Percentiles rank a stretch among this genome's conserved stretches.
Conservation (phyloP, 768 basidiomycete species). For the Russula foetens region DNA sequence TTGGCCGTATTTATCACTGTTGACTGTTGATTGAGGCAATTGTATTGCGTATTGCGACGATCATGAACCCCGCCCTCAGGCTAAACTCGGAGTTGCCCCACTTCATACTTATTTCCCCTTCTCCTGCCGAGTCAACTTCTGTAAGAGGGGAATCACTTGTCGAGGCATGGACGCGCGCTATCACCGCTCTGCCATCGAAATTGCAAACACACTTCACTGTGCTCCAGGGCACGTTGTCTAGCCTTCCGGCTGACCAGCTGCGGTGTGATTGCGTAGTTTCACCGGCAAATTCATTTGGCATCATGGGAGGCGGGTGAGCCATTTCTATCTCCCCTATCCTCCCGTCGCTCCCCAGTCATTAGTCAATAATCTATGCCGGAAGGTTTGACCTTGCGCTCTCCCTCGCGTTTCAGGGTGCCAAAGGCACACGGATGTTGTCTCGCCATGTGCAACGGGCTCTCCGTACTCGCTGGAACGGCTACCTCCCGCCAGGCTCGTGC, state of each 20-base stretch:
- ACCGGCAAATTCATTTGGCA: constrained; percentile 16
- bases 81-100: background rate
- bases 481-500: constrained; percentile 12
- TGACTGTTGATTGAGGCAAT: too few relatives aligned
- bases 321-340: background rate
- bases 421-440: background rate
- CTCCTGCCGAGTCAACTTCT: background rate
- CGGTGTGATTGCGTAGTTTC: constrained; percentile 17
- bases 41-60: too few relatives aligned
- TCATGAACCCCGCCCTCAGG: background rate
- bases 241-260: background rate
- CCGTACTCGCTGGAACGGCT: background rate
- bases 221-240: constrained; percentile 1
- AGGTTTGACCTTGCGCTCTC: constrained; percentile 16
- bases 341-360: background rate
- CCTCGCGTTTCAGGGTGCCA: background rate
- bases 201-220: constrained; percentile 13
- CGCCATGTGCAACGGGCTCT: constrained; percentile 7
- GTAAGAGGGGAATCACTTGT: background rate
- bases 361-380: background rate
- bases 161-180: background rate
- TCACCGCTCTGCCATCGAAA: background rate
- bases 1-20: too few relatives aligned
- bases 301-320: constrained; percentile 16
- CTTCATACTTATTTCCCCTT: constrained; percentile 8